Evolutionary conservation across 2,329 filamentous ascomycete genomes (phyloP).

Genomic region (Monosporascus sp.): DNA sequence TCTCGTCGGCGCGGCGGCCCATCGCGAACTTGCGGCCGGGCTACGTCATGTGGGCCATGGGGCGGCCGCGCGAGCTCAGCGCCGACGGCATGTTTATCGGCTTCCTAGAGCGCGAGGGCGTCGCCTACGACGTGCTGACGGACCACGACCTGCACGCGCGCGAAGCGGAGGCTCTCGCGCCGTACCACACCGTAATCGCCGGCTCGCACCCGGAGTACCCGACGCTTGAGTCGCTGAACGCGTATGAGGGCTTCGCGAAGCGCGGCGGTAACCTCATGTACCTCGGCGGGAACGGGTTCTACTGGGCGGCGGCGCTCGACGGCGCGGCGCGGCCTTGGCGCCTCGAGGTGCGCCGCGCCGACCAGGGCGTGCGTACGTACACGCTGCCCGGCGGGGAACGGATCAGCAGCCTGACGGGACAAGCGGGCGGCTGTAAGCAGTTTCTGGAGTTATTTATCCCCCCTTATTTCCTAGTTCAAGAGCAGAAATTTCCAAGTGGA

Average conservation of each 20-base stretch:
- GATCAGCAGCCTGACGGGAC: slow-evolving; percentile 22
- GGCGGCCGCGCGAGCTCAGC: slow-evolving; percentile 30
- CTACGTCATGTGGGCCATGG: slow-evolving; percentile 30
- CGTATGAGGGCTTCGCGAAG: slow-evolving; percentile 23
- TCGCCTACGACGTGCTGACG: slow-evolving; percentile 30
- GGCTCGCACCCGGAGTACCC: slow-evolving; percentile 32
- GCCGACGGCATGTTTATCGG: slow-evolving; percentile 31
- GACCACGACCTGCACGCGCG: slow-evolving; percentile 30
- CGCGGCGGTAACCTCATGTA: slow-evolving; percentile 31
- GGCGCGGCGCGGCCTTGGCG: slow-evolving; percentile 20
- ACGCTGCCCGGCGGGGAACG: slow-evolving; percentile 25
- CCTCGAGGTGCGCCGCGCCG: slow-evolving; percentile 29
- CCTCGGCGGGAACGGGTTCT: slow-evolving; percentile 34
- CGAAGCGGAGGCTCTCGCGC: slow-evolving; percentile 12
- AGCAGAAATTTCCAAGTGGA: too few species aligned
- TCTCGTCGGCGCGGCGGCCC: slow-evolving; percentile 26
- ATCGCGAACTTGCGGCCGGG: slow-evolving; percentile 33
- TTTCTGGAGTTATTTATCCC: too few species aligned
- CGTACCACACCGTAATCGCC: slow-evolving; percentile 23
- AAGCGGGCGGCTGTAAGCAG: slow-evolving; percentile 18
- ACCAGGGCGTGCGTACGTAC: slow-evolving; percentile 26
- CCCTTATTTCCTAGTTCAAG: too few species aligned
- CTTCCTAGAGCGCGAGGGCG: slow-evolving; percentile 26
- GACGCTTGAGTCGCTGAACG: slow-evolving; percentile 20
- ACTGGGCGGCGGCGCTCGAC: slow-evolving; percentile 24